Base-by-base conservation (phyloP, 1,284 basidiomycete genomes). In the Austroboletus novae-zelandiae region DNA sequence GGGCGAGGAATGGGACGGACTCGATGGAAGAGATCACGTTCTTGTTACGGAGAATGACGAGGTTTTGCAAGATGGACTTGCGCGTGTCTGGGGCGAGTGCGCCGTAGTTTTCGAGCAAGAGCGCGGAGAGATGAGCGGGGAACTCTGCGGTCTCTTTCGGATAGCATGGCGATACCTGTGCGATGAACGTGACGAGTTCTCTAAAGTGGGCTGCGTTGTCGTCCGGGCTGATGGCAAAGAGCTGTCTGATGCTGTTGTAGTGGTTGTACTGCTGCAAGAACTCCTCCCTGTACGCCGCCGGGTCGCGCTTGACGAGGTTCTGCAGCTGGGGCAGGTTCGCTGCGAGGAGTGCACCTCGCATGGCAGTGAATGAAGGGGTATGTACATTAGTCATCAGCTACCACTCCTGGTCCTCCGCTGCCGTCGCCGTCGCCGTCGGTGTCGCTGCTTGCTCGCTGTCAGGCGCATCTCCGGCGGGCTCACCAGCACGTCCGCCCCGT, bases 241-340 rank as follows among this genome's bases (percentile, higher is more conserved):
- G 90, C 63, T 91, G 84, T 39, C 91, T 80, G 51, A 92, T 84
- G 52, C 86, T 91, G 61, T 91, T 84, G 72, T 94, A 98, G 69
- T 98, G 94, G 59, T 94, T 94, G 89, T 94, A 98, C 78, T 99
- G 97, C 57, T 95, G 93, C n/a, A 94, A 69, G 64, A 99, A 99
- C 64, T 99, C 97, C 60, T 98, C 95, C 66, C 86, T 89, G 76
- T 99, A 99, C 0, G 84, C 89, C 8, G 77, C 71, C 2, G 96
- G 91, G 66, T 98, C 94, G 50, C 97, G 82, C 72, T 97, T 99
- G 69, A 99, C 94, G 52, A 99, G 78, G 67, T 98, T 98, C 69
- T 99, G 97, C 17, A 99, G 74, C 60, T 89, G 87, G 0, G 86
- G 86, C 11, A 89, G 75, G 59, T 89, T 89, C 15, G 85, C 78